Base-by-base conservation (phyloP, 2,329 filamentous ascomycete genomes). In the Ophiostoma perfectum region DNA sequence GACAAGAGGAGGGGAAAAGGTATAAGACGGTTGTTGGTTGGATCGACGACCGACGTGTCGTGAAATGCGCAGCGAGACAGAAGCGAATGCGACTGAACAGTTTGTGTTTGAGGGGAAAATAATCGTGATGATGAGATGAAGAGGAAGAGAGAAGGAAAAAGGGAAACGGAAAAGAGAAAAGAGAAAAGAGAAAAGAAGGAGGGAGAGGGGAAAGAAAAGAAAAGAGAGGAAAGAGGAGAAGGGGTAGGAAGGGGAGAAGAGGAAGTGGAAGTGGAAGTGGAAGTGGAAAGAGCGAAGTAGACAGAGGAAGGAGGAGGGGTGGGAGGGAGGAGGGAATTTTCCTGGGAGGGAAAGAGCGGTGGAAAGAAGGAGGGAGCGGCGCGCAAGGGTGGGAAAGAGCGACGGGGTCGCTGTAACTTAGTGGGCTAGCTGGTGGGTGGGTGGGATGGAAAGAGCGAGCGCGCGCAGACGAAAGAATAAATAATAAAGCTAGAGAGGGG, bases 381-480 rank as follows among this genome's bases (percentile, higher is more conserved):
- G 70, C 66, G 70, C 68, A 65, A 66, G 68, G 66, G 65, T 66
- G 58, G 66, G 62, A 69, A 69, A 67, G 65, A 67, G 64, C 65
- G 65, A 65, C 52, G 65, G 68, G n/a, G 68, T 60, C 66, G 65
- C 68, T 67, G 64, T 66, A 45, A 49, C 39, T 63, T 63, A 42
- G 60, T 63, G 60, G 60, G 55, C 38, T 60, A 42, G 67, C 60
- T 49, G 63, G 67, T 64, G 41, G 42, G 63, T 45, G 38, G 63
- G 63, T 64, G 63, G 38, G 60, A 63, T 63, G 60, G 58, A 14
- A n/a, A n/a, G 39, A 45, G 60, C 60, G 14, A 41, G 41, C 41
- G 14, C 38, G 41, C 62, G 27, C 27, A 52, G 45, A 72, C 27
- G 16, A 74, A 73, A 73, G 75, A 74, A 71, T 72, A 73, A 73